Conservation (phyloP, 129 eudicot genomes). For the Smallanthus sonchifolius region DNA sequence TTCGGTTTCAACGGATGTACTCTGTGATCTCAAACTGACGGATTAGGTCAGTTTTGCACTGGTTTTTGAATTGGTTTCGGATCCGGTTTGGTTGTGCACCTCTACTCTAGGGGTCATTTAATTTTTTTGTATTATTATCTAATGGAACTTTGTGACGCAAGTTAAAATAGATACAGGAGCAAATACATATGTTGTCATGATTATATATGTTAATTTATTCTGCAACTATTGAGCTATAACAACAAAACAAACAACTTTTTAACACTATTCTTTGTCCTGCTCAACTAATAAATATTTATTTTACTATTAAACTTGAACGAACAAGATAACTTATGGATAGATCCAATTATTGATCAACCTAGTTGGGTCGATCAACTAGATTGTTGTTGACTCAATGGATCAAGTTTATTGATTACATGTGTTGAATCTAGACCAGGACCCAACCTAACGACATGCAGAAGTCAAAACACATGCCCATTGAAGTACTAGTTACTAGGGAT, state of each 20-base stretch:
- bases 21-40: too few species aligned
- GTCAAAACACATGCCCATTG: conserved; percentile 7
- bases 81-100: too few species aligned
- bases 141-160: too few species aligned
- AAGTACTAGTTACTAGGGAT: conserved; percentile 1
- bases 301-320: background rate
- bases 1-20: too few species aligned
- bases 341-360: background rate
- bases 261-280: background rate
- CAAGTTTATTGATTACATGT: background rate
- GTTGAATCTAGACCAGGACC: background rate
- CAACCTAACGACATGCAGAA: background rate
- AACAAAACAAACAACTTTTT: background rate
- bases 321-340: background rate
- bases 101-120: too few species aligned
- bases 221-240: too few species aligned
- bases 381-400: background rate
- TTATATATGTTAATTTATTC: too few species aligned
- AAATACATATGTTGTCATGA: too few species aligned
- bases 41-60: too few species aligned
- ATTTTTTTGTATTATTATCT: too few species aligned
- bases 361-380: background rate
- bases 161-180: too few species aligned
- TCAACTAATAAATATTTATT: background rate
- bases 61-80: too few species aligned